Percentiles rank a stretch among this genome's conserved stretches.
phyloP scores from a whole-genome alignment of 192 early-diverging fungal species.

The Dispira parvispora region DNA sequence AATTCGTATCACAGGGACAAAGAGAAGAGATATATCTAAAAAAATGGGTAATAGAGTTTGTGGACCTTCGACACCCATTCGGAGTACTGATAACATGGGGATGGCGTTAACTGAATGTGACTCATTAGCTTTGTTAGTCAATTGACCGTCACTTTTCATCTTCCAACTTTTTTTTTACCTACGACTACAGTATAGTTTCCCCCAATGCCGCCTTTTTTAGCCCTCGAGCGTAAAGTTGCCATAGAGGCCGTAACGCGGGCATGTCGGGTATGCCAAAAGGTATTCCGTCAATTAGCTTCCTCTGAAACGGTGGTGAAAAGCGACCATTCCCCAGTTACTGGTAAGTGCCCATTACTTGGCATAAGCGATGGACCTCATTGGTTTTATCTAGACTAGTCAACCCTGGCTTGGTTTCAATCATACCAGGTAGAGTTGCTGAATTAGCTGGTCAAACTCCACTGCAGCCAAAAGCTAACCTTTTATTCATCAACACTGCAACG shows the following conservation, averaged over 20 bases:
- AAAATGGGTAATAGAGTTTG: too few species aligned
- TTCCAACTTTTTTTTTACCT: too few species aligned
- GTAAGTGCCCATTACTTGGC: slow-evolving; percentile 36
- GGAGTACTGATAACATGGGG: too few species aligned
- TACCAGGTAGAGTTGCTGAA: slow-evolving; percentile 5
- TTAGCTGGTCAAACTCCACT: slow-evolving; percentile 4
- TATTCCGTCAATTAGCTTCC: slow-evolving; percentile 72
- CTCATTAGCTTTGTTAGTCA: too few species aligned
- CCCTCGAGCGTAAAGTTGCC: slow-evolving; percentile 60
- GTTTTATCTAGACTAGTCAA: neutral
- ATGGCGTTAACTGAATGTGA: too few species aligned
- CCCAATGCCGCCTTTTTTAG: too few species aligned
- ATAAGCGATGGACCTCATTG: too few species aligned
- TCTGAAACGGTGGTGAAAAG: slow-evolving; percentile 69
- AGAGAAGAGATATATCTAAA: too few species aligned
- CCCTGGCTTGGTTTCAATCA: slow-evolving; percentile 1
- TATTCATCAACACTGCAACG: neutral
- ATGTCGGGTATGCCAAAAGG: slow-evolving; percentile 69
- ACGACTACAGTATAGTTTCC: too few species aligned
- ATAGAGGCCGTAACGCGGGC: slow-evolving; percentile 81
- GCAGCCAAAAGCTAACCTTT: neutral
- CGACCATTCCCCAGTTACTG: slow-evolving; percentile 92
- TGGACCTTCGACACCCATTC: too few species aligned
- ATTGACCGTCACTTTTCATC: too few species aligned
- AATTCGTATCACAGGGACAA: too few species aligned